Evolutionary conservation across 495 filamentous ascomycete species (phyloP), one percentile per base, ranked within the genome.

Genomic region (Cercophora sp.): DNA sequence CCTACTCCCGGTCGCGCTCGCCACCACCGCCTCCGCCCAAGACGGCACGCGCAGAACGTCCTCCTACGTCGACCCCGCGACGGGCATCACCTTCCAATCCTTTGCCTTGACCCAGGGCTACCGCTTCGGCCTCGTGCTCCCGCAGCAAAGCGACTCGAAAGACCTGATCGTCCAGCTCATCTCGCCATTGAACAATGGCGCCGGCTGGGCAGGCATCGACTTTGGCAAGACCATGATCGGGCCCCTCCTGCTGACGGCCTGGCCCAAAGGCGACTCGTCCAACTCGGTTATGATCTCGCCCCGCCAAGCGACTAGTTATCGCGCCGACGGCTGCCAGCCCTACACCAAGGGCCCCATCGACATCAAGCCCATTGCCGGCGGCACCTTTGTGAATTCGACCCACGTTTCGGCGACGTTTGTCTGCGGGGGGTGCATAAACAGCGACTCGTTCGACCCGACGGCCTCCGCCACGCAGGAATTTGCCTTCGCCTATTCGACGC

Each of bases 141-240:
- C 66, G 9, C 16, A 49, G 3, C 19, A 19, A 16, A 26, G 39
- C 44, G 5, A 23, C 26, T 43, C 55, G 36, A 8, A 43, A 3
- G 66, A 70, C 57, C 51, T 63, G 22, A 62, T 69, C 47, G 50
- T 55, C n/a, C 62, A 69, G 54, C 39, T 69, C 13, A 34, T 49
- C 4, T 48, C 52, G 2, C 66, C 61, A 0, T 45, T 62, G 3
- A 11, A 3, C 22, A 35, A 55, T 18, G 54, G 54, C 40, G 46
- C 8, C 13, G 65, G 65, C 9, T 68, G 62, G 65, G 62, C 34
- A 4, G 65, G 58, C 26, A n/a, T 61, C 46, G 34, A 18, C 46
- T 41, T 66, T 3, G 61, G 52, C 18, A 22, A 8, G 2, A 43
- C 45, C 47, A 66, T 66, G 63, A 22, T 22, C 24, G 51, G 54